Conservation (phyloP, 164 flowering plant genomes). For the Buxus sempervirens region DNA sequence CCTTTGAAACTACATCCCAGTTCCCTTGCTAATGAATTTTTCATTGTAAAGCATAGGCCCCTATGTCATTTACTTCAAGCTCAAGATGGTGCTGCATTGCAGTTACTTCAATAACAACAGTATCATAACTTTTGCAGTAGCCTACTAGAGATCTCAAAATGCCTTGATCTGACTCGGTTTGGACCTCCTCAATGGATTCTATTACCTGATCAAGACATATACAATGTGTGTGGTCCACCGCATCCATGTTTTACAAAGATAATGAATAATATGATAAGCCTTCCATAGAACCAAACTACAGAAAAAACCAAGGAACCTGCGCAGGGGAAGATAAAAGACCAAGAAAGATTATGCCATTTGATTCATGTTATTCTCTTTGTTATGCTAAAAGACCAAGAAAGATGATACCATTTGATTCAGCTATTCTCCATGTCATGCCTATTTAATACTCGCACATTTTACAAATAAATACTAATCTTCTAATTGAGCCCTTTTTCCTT, state of each 20-base stretch:
- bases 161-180: no score
- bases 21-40: slow-evolving; percentile 22
- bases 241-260: slow-evolving; percentile 37
- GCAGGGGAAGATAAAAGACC: no score
- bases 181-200: no score
- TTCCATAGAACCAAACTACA: slow-evolving; percentile 25
- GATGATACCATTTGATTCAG: no score
- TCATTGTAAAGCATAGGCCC: slow-evolving; percentile 27
- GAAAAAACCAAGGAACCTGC: no score
- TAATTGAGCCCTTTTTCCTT: no score
- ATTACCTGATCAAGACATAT: slow-evolving; percentile 25
- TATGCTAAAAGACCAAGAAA: no score
- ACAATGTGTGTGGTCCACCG: slow-evolving; percentile 29
- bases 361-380: no score
- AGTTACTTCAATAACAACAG: slow-evolving; percentile 19
- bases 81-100: slow-evolving; percentile 29
- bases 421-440: no score
- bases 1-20: slow-evolving; percentile 32
- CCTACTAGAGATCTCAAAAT: slow-evolving; percentile 36
- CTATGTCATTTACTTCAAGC: slow-evolving; percentile 30
- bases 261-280: slow-evolving; percentile 20
- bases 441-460: no score
- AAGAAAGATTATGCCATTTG: no score
- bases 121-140: slow-evolving; percentile 24
- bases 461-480: no score